phyloP scores from a whole-genome alignment of 805 yeast species.

The Brettanomyces sp. region DNA sequence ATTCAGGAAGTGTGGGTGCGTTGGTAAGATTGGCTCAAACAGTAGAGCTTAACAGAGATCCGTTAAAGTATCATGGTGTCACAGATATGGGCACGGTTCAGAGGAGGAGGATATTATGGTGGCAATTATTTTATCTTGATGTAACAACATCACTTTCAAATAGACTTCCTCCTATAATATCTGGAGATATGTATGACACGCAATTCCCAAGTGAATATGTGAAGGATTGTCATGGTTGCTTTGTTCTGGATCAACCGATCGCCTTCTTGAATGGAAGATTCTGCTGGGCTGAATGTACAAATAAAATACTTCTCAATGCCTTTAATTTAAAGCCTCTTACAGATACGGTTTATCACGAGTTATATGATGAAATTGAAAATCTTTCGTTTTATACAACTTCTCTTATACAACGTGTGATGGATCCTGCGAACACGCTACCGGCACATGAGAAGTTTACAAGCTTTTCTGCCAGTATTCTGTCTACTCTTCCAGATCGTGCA shows the following conservation, averaged over 20 bases:
- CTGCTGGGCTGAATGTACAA: constrained; percentile 25
- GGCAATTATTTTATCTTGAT: constrained; percentile 56
- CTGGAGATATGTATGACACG: constrained; percentile 45
- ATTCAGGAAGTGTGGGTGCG: constrained; percentile 43
- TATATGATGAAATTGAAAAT: constrained; percentile 11
- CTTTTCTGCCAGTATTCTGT: constrained; percentile 11
- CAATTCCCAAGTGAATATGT: constrained; percentile 39
- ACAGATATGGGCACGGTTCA: constrained; percentile 40
- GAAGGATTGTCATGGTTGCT: constrained; percentile 17
- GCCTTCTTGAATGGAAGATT: constrained; percentile 46
- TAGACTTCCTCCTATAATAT: constrained; percentile 45
- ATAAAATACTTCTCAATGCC: constrained; percentile 10
- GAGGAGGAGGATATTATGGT: constrained; percentile 50
- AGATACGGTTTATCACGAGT: neutral
- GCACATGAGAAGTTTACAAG: constrained; percentile 10
- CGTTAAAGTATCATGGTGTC: constrained; percentile 41
- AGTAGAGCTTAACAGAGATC: constrained; percentile 51
- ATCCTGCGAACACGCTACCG: constrained; percentile 10
- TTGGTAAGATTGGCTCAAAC: constrained; percentile 49
- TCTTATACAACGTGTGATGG: constrained; percentile 13
- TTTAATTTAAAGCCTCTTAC: constrained; percentile 4
- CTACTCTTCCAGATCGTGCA: constrained; percentile 16
- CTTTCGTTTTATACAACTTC: constrained; percentile 13
- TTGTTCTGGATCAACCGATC: constrained; percentile 32
- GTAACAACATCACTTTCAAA: constrained; percentile 47